phyloP scores from a whole-genome alignment of 331 rosid species.

The Dryas integrifolia region DNA sequence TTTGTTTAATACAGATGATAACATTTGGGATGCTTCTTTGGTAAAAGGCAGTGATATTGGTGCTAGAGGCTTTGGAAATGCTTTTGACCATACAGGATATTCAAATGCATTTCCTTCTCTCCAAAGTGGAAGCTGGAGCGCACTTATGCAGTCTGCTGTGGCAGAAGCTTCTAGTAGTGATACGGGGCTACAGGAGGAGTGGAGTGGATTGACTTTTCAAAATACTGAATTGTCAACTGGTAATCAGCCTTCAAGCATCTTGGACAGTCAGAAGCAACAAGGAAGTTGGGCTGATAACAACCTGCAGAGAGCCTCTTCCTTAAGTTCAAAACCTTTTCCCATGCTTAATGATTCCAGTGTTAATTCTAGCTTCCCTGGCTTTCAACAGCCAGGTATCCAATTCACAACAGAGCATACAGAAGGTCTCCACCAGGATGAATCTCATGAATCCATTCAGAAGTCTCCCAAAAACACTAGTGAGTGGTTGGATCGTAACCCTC shows the following conservation, averaged over 20 bases:
- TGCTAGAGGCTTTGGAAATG: constrained; percentile 37
- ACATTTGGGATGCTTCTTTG: constrained; percentile 42
- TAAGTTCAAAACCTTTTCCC: constrained; percentile 38
- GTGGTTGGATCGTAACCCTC: constrained; percentile 39
- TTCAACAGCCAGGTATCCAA: constrained; percentile 41
- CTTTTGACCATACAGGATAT: constrained; percentile 28
- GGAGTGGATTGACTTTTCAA: constrained; percentile 63
- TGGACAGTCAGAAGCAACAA: constrained; percentile 52
- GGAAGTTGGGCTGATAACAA: constrained; percentile 46
- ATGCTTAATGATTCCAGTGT: constrained; percentile 43
- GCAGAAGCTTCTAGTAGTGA: constrained; percentile 68
- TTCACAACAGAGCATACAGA: constrained; percentile 37
- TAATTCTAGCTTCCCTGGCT: constrained; percentile 48
- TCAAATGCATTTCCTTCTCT: constrained; percentile 36
- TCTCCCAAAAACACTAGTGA: constrained; percentile 28
- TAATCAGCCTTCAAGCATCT: constrained; percentile 47
- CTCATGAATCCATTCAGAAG: constrained; percentile 39
- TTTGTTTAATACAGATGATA: constrained; percentile 45
- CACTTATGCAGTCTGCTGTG: constrained; percentile 67
- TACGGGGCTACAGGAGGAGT: constrained; percentile 56
- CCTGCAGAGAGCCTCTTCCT: constrained; percentile 45
- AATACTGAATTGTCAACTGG: constrained; percentile 51
- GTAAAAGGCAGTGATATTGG: constrained; percentile 35
- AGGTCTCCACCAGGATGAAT: constrained; percentile 33
- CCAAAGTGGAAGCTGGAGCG: constrained; percentile 66